Percentiles rank a stretch among this genome's conserved stretches.
Evolutionary conservation across 2,329 filamentous ascomycete genomes (phyloP).

Genomic region (Periglandula ipomoeae): DNA sequence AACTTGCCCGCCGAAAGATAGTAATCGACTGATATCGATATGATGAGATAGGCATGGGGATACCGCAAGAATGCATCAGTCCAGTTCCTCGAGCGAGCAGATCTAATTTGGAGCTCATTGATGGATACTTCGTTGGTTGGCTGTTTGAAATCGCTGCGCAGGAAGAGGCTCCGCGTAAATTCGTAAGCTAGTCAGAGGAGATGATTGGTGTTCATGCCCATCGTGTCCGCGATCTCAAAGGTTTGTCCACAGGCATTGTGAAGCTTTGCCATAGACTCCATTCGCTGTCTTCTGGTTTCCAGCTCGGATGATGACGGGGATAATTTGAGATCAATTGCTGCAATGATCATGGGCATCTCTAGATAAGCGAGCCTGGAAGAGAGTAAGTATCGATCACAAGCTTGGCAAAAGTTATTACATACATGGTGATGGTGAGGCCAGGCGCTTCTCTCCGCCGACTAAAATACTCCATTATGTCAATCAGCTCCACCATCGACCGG

Average conservation of each 20-base stretch:
- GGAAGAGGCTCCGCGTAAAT: background rate
- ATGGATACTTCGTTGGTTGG: background rate
- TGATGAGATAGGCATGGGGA: slow-evolving; percentile 1
- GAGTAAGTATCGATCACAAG: background rate
- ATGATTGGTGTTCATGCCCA: background rate
- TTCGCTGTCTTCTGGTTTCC: background rate
- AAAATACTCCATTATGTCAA: background rate
- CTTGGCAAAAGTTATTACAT: background rate
- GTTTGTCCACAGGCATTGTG: background rate
- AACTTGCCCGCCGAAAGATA: background rate
- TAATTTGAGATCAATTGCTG: slow-evolving; percentile 1
- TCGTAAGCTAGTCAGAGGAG: background rate
- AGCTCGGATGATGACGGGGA: background rate
- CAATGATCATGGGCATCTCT: background rate
- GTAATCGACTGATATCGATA: slow-evolving; percentile 1
- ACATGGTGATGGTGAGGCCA: background rate
- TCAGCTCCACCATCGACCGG: background rate
- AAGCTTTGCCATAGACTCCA: slow-evolving; percentile 1
- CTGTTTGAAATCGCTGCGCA: background rate
- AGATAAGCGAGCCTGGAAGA: background rate
- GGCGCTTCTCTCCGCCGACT: background rate
- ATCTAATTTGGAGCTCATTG: background rate
- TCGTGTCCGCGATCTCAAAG: background rate
- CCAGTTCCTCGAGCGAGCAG: background rate
- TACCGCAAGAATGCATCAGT: background rate